phyloP scores from a whole-genome alignment of 2,329 filamentous ascomycete genomes.

The Kalaharituber pfeilii region DNA sequence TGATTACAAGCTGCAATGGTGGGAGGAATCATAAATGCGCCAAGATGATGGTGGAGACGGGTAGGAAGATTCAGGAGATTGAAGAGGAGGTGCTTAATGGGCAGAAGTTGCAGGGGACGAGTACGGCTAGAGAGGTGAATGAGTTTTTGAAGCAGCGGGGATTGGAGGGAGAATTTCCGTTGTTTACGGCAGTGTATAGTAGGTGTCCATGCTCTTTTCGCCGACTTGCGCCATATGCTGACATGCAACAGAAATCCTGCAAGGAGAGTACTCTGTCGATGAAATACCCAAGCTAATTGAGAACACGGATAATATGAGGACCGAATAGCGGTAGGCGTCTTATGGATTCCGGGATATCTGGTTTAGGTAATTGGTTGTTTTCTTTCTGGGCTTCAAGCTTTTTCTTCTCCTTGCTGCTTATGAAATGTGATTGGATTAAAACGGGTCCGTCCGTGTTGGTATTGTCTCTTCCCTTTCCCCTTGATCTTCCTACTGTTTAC shows the following conservation, averaged over 20 bases:
- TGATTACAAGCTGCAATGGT: constrained; percentile 84
- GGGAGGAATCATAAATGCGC: constrained; percentile 91
- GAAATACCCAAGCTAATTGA: background rate
- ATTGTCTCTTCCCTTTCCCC: too few relatives aligned
- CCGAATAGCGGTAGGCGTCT: too few relatives aligned
- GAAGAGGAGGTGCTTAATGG: constrained; percentile 84
- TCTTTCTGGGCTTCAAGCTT: too few relatives aligned
- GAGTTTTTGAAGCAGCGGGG: constrained; percentile 65
- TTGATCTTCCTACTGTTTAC: too few relatives aligned
- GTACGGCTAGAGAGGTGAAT: constrained; percentile 81
- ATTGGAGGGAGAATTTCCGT: constrained; percentile 65
- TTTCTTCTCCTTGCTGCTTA: too few relatives aligned
- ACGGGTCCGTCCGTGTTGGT: too few relatives aligned
- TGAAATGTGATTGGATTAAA: too few relatives aligned
- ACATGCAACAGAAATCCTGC: background rate
- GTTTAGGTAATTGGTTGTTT: too few relatives aligned
- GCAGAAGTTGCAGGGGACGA: constrained; percentile 89
- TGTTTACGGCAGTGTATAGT: constrained; percentile 70
- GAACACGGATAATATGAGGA: background rate
- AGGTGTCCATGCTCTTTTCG: too few relatives aligned
- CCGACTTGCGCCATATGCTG: too few relatives aligned
- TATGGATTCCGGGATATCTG: too few relatives aligned
- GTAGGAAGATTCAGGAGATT: constrained; percentile 66
- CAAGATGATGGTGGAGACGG: constrained; percentile 66
- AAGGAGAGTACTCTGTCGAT: background rate